These are phyloP conservation scores for Verticillium klebahnii DNA, from an alignment of 2,329 filamentous ascomycete species.

Conservation along the genomic window DNA sequence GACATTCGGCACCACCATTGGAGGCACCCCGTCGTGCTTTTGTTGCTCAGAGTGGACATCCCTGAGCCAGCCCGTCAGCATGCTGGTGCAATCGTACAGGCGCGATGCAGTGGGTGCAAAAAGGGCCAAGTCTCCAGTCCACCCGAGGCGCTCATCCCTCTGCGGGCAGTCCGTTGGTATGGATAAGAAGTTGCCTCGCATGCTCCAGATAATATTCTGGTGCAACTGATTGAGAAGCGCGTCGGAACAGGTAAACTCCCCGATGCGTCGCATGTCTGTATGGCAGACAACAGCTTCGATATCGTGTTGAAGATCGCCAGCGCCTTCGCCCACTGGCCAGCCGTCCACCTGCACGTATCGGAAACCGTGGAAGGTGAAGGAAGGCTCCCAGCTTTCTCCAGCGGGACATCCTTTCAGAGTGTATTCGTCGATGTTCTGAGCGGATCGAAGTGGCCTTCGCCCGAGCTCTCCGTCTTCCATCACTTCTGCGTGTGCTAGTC, in stretches of 20 bases:
- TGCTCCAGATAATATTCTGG: conserved; percentile 49
- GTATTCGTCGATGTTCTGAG: too few relatives aligned
- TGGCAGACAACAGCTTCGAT: conserved; percentile 34
- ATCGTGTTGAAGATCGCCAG: not conserved
- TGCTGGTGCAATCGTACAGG: conserved; percentile 46
- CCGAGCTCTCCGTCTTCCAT: conserved; percentile 34
- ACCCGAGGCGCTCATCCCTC: conserved; percentile 48
- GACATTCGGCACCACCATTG: not conserved
- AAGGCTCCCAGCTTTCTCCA: conserved; percentile 24
- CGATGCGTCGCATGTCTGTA: conserved; percentile 45
- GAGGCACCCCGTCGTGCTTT: not conserved
- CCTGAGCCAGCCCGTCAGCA: conserved; percentile 26
- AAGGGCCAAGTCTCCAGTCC: conserved; percentile 46
- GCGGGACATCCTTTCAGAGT: too few relatives aligned
- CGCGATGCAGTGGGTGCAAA: conserved; percentile 48
- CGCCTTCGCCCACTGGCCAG: conserved; percentile 25
- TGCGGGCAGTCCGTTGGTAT: conserved; percentile 56
- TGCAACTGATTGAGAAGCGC: conserved; percentile 47
- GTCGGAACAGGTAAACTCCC: conserved; percentile 48
- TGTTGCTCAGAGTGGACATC: not conserved
- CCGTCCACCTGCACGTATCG: conserved; percentile 43
- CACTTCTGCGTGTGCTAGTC: conserved; percentile 34
- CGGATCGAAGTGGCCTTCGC: not conserved
- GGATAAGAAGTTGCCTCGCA: conserved; percentile 53
- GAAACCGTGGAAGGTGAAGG: conserved; percentile 49